A percentile compares a stretch with the other conserved stretches of the same genome.
Conservation (phyloP, 2,329 filamentous ascomycete species). For the Colletotrichum tabaci region DNA sequence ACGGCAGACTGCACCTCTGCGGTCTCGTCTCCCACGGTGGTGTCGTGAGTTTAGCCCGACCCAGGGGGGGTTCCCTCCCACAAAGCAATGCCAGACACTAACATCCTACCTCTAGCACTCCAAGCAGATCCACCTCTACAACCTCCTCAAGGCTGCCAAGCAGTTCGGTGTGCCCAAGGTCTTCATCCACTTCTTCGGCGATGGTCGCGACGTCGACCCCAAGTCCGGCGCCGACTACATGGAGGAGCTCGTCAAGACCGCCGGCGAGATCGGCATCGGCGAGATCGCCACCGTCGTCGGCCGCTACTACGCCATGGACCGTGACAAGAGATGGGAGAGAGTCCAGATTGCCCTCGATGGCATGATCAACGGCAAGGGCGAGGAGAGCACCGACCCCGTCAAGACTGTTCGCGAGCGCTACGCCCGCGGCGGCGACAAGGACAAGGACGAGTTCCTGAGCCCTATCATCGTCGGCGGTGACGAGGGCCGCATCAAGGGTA, state of each 20-base stretch:
- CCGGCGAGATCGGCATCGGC: conserved; percentile 87
- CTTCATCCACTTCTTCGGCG: conserved; percentile 99
- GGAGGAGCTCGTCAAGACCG: conserved; percentile 85
- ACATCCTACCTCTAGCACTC: conserved; percentile 72
- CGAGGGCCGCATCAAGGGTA: conserved; percentile 87
- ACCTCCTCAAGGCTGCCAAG: conserved; percentile 91
- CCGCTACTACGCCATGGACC: conserved; percentile 99
- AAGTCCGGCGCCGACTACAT: conserved; percentile 93
- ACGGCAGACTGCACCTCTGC: conserved; percentile 91
- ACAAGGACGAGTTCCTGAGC: conserved; percentile 98
- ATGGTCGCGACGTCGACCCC: conserved; percentile 97
- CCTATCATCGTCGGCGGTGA: conserved; percentile 95
- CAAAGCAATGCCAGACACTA: background rate
- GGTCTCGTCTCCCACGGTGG: conserved; percentile 96
- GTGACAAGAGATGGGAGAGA: conserved; percentile 99
- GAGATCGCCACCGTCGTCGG: conserved; percentile 94
- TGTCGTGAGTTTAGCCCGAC: conserved; percentile 70
- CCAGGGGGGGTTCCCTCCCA: background rate
- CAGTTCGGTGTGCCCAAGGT: conserved; percentile 89
- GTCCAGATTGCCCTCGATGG: conserved; percentile 92
- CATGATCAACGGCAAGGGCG: conserved; percentile 87
- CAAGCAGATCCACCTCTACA: conserved; percentile 94
- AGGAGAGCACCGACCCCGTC: conserved; percentile 87
- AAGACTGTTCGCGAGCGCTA: conserved; percentile 91
- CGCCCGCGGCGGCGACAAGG: conserved; percentile 74